Evolutionary conservation across 169 alveolate species (phyloP).

Genomic region (Plasmodium vivax): DNA sequence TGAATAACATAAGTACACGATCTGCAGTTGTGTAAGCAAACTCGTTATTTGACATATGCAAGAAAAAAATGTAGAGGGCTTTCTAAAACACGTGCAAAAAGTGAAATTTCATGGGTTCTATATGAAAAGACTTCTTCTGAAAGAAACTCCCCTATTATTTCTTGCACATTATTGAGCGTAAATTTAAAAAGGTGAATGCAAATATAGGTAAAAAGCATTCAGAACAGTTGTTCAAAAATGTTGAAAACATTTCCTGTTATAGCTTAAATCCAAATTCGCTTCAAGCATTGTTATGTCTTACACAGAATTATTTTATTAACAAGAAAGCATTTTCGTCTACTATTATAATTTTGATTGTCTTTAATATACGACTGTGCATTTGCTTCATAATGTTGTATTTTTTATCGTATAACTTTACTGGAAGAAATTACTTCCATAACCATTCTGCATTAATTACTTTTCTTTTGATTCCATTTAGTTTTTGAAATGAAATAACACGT

Average conservation of each 20-base stretch:
- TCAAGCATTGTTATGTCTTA: background rate
- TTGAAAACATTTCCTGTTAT: background rate
- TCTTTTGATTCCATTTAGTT: background rate
- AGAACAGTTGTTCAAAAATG: background rate
- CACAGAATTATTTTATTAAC: background rate
- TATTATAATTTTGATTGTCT: background rate
- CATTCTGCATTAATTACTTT: background rate
- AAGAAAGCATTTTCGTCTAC: background rate
- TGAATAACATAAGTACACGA: background rate
- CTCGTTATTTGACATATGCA: background rate
- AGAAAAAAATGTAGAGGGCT: background rate
- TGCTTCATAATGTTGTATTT: background rate
- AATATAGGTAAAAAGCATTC: background rate
- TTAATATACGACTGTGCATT: background rate
- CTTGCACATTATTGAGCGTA: background rate
- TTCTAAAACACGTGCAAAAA: background rate
- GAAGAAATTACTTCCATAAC: background rate
- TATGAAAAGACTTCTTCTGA: background rate
- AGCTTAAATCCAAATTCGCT: conserved; percentile 2
- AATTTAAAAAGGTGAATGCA: background rate
- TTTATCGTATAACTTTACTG: background rate
- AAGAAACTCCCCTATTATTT: background rate
- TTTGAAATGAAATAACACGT: background rate
- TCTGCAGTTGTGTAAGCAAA: background rate
- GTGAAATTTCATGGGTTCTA: background rate